Evolutionary conservation across 2,329 filamentous ascomycete species (phyloP), one percentile per base, ranked within the genome.

Genomic region (Fusarium sp.): DNA sequence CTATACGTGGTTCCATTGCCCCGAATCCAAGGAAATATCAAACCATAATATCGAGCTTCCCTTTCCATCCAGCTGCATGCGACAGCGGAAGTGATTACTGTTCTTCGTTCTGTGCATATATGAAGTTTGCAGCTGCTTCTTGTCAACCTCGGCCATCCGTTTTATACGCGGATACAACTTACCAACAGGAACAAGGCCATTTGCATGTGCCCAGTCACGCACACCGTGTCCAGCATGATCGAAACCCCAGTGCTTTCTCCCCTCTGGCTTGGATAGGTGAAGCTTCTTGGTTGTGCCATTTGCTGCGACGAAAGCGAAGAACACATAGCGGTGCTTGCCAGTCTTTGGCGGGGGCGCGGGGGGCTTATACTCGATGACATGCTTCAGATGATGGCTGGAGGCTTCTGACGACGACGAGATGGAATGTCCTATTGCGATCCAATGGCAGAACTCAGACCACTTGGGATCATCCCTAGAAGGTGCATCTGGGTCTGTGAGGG

Each of bases 401-500:
- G 15, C 22, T 12, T 29, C 12, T 10, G 48, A 43, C 6, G 46
- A 26, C 8, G 44, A 53, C 4, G 39, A 15, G 5, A 41, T 7
- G 0, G 42, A 29, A 2, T 39, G 40, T 2, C 64, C 57, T 0
- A 43, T 13, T 1, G 65, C 65, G 6, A 69, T 66, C 64, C 64
- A 69, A 8, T 69, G 67, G 22, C 67, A 69, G 32, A 69, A 64
- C 15, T 69, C 55, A 3, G 67, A 65, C 67, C 64, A 69, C 43
- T 68, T 61, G 1, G 64, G 67, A 7, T 68, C 39, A 7, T 61
- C 53, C 11, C 67, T 51, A 0, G 67, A 69, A 8, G 67, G 67
- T 0, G 67, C 67, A 6, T 69, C 67, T 6, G 67, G 67, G 3
- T 69, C 64, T 0, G 67, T 69, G n/a, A 69, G 40, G 8, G 53